Percentiles rank a stretch among this genome's conserved stretches.
Conservation (phyloP, 2,329 filamentous ascomycete genomes). For the Fusarium fracticaudum region DNA sequence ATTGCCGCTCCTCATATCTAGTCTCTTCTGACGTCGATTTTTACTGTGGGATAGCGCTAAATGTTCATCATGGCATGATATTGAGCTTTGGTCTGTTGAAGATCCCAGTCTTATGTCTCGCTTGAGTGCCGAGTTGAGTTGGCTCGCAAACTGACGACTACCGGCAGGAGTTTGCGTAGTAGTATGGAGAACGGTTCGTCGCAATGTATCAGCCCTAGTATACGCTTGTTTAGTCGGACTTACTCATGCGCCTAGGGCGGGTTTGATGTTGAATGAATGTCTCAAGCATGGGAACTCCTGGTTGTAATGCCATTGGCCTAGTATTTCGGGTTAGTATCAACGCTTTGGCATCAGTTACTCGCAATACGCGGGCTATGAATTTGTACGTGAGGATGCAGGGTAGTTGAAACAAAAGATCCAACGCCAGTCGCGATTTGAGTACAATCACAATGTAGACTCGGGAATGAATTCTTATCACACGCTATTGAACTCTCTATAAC, state of each 20-base stretch:
- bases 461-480: constrained; percentile 8
- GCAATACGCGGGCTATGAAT: constrained; percentile 10
- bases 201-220: constrained; percentile 16
- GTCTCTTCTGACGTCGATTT: constrained; percentile 12
- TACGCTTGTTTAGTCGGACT: constrained; percentile 13
- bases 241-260: constrained; percentile 18
- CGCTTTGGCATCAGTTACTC: constrained; percentile 8
- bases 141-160: constrained; percentile 16
- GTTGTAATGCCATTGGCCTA: neutral
- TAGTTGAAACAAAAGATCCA: constrained; percentile 20
- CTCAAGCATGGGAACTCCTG: constrained; percentile 15
- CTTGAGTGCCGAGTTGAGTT: constrained; percentile 21
- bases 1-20: constrained; percentile 17
- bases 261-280: constrained; percentile 5
- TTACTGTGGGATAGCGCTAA: constrained; percentile 9
- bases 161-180: constrained; percentile 24
- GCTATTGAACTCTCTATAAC: neutral
- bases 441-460: constrained; percentile 5
- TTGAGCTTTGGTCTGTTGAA: constrained; percentile 21
- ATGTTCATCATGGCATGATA: constrained; percentile 33
- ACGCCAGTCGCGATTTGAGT: neutral
- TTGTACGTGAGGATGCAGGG: constrained; percentile 15
- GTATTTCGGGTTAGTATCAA: neutral
- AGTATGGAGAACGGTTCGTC: constrained; percentile 12
- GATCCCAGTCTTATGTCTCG: constrained; percentile 24